Conservation (phyloP, 352 stramenopile genomes). For the Phytophthora multivora region DNA sequence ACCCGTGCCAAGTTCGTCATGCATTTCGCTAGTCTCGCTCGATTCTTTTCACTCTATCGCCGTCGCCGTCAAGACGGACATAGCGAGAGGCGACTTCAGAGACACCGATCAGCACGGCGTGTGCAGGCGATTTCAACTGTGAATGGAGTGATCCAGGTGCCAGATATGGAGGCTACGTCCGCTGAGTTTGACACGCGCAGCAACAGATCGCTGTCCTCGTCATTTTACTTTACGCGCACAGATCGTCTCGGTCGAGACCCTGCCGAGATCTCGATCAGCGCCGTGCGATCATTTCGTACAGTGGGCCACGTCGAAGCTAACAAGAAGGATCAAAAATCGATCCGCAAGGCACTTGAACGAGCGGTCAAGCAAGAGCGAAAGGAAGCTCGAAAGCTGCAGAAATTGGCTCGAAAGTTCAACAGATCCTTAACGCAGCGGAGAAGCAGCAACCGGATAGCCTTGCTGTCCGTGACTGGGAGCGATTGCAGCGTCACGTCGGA, state of each 20-base stretch:
- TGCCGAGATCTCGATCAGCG: slow-evolving; percentile 7
- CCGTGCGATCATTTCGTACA: slow-evolving; percentile 8
- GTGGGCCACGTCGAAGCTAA: slow-evolving; percentile 6
- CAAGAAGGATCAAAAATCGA: slow-evolving; percentile 38
- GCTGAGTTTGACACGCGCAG: slow-evolving; percentile 29
- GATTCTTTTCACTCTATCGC: slow-evolving; percentile 2
- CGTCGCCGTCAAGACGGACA: not conserved
- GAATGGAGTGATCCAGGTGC: not conserved
- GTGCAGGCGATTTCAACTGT: not conserved
- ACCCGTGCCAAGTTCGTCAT: not conserved
- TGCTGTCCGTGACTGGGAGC: slow-evolving; percentile 11
- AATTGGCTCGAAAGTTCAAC: slow-evolving; percentile 20
- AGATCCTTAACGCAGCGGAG: slow-evolving; percentile 17
- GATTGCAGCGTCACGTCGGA: slow-evolving; percentile 16
- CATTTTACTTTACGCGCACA: slow-evolving; percentile 13
- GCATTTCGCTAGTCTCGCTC: slow-evolving; percentile 1
- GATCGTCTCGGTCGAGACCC: slow-evolving; percentile 5
- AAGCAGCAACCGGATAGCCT: slow-evolving; percentile 10
- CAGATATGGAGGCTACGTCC: not conserved
- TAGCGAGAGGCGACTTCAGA: not conserved
- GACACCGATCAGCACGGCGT: not conserved
- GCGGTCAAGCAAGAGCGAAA: slow-evolving; percentile 39
- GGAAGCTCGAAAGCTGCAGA: slow-evolving; percentile 39
- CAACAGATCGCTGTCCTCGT: slow-evolving; percentile 20
- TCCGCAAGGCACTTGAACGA: slow-evolving; percentile 36